These are phyloP conservation scores for Xylona heveae DNA, from an alignment of 495 filamentous ascomycete genomes.

Conservation along the genomic window DNA sequence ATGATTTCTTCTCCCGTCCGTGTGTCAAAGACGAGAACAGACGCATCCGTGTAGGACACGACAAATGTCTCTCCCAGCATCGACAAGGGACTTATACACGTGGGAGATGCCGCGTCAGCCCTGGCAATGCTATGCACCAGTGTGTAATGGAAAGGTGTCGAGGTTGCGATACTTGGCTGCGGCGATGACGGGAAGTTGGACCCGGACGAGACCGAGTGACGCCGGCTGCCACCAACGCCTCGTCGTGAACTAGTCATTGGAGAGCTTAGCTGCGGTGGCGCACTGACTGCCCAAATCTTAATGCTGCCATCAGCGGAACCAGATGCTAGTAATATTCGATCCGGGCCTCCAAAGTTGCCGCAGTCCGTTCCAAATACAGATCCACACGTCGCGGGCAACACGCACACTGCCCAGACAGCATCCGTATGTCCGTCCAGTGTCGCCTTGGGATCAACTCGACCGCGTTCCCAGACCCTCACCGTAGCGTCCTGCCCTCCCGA, in stretches of 20 bases:
- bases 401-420: slow-evolving; percentile 86
- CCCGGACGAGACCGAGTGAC: slow-evolving; percentile 79
- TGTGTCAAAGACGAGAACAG: slow-evolving; percentile 80
- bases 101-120: slow-evolving; percentile 49
- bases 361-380: slow-evolving; percentile 52
- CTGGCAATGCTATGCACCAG: slow-evolving; percentile 72
- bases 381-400: slow-evolving; percentile 67
- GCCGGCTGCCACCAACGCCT: slow-evolving; percentile 52
- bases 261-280: slow-evolving; percentile 66
- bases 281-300: slow-evolving; percentile 83
- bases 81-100: slow-evolving; percentile 76
- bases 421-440: slow-evolving; percentile 89
- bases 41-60: slow-evolving; percentile 75
- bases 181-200: slow-evolving; percentile 76
- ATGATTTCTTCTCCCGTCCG: slow-evolving; percentile 78
- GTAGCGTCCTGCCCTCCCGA: slow-evolving; percentile 90
- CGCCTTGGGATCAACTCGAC: slow-evolving; percentile 83
- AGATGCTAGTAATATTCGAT: slow-evolving; percentile 75
- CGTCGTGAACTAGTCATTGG: slow-evolving; percentile 49
- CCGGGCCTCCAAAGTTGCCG: slow-evolving; percentile 47
- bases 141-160: slow-evolving; percentile 38
- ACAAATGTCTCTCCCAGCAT: slow-evolving; percentile 79
- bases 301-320: slow-evolving; percentile 82
- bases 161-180: slow-evolving; percentile 65
- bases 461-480: slow-evolving; percentile 84